phyloP scores from a whole-genome alignment of 768 basidiomycete genomes.

The Scleroderma citrinum region DNA sequence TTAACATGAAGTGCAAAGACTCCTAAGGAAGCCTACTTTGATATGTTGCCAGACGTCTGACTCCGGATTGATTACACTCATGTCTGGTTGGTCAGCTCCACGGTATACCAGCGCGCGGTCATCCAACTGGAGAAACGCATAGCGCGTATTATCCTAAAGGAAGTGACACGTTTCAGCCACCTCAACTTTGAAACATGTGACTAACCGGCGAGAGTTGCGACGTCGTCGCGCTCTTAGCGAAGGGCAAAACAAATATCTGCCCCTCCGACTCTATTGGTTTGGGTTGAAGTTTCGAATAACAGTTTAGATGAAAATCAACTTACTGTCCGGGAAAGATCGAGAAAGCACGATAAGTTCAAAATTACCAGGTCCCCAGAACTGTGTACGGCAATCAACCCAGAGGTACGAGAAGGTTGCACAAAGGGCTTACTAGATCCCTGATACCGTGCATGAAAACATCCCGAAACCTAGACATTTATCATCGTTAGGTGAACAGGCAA shows the following conservation, averaged over 20 bases:
- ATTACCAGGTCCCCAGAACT: conserved; percentile 96
- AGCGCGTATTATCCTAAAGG: conserved; percentile 87
- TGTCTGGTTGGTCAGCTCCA: conserved; percentile 95
- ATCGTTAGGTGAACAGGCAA: conserved; percentile 18
- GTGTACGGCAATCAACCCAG: not conserved
- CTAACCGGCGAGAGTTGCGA: conserved; percentile 86
- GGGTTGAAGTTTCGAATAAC: not conserved
- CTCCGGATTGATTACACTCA: conserved; percentile 97
- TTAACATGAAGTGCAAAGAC: not conserved
- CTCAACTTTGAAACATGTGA: conserved; percentile 4
- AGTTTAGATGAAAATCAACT: conserved; percentile 10
- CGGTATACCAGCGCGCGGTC: conserved; percentile 91
- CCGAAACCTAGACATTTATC: conserved; percentile 42
- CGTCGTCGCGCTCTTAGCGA: conserved; percentile 92
- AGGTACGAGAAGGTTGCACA: not conserved
- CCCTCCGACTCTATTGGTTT: conserved; percentile 46
- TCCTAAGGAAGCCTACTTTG: conserved; percentile 47
- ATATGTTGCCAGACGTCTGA: conserved; percentile 98
- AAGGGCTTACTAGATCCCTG: conserved; percentile 53
- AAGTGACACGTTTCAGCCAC: conserved; percentile 2
- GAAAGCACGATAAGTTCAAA: conserved; percentile 81
- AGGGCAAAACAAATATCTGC: conserved; percentile 81
- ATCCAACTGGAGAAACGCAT: conserved; percentile 93
- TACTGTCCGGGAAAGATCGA: conserved; percentile 46
- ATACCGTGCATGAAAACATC: conserved; percentile 87